Percentiles rank a stretch among this genome's conserved stretches.
phyloP scores from a whole-genome alignment of 2,329 filamentous ascomycete genomes.

The Xylaria polymorpha region DNA sequence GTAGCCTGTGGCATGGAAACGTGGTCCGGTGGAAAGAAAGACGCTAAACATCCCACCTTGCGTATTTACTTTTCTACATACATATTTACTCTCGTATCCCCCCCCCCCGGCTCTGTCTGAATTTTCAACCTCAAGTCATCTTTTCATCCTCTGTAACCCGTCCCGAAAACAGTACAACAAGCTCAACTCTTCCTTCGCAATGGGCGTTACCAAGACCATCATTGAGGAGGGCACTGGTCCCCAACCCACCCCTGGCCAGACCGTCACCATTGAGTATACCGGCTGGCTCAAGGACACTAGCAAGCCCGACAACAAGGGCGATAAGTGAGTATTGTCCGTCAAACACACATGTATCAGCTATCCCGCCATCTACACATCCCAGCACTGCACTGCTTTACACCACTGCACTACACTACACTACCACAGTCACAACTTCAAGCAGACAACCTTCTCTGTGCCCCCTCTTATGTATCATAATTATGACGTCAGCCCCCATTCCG shows the following conservation, averaged over 20 bases:
- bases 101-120: slow-evolving; percentile 18
- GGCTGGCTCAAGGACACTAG: slow-evolving; percentile 81
- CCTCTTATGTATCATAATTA: slow-evolving; percentile 6
- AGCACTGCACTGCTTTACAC: too few species aligned
- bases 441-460: neutral
- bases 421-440: neutral
- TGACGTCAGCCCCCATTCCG: slow-evolving; percentile 29
- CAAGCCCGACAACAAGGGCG: slow-evolving; percentile 73
- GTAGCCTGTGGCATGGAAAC: slow-evolving; percentile 9
- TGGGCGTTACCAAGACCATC: slow-evolving; percentile 79
- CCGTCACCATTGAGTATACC: slow-evolving; percentile 89
- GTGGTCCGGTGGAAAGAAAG: slow-evolving; percentile 27
- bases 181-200: slow-evolving; percentile 54
- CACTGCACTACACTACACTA: slow-evolving; percentile 10
- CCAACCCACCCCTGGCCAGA: slow-evolving; percentile 73
- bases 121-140: slow-evolving; percentile 19
- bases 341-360: slow-evolving; percentile 6
- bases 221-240: slow-evolving; percentile 70
- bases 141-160: slow-evolving; percentile 5
- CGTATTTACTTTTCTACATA: slow-evolving; percentile 14
- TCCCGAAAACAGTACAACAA: slow-evolving; percentile 14
- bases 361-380: slow-evolving; percentile 31
- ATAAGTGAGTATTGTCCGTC: slow-evolving; percentile 67
- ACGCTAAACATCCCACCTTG: slow-evolving; percentile 47
- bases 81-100: slow-evolving; percentile 26